Percentiles rank a stretch among this genome's conserved stretches.
phyloP scores from a whole-genome alignment of 371 early-diverging fungal genomes.

The Mucor velutinosus region DNA sequence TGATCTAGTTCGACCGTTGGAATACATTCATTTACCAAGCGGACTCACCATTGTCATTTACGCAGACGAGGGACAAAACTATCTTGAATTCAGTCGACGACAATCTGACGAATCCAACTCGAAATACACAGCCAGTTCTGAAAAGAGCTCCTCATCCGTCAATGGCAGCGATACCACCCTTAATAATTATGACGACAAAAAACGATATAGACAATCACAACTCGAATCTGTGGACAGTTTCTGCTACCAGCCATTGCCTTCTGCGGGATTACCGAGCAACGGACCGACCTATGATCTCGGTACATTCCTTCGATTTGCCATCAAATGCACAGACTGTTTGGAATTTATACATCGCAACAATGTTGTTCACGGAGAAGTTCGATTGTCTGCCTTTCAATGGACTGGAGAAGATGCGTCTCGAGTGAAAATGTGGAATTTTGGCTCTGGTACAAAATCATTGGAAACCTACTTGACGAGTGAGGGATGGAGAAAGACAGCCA shows the following conservation, averaged over 20 bases:
- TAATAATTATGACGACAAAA: conserved; percentile 1
- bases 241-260: conserved; percentile 5
- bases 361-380: conserved; percentile 47
- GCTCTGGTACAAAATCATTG: conserved; percentile 36
- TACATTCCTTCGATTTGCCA: conserved; percentile 48
- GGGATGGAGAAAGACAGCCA: conserved; percentile 46
- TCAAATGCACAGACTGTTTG: conserved; percentile 43
- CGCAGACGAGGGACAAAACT: conserved; percentile 39
- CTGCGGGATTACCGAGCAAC: conserved; percentile 9
- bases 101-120: conserved; percentile 12
- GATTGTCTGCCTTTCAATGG: conserved; percentile 45
- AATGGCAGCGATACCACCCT: conserved; percentile 9
- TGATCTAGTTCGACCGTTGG: conserved; percentile 38
- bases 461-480: conserved; percentile 45
- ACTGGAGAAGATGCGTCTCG: conserved; percentile 30
- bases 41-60: conserved; percentile 42
- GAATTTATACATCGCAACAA: conserved; percentile 49
- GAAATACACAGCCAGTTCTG: not conserved
- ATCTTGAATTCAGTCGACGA: conserved; percentile 12
- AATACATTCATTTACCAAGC: conserved; percentile 38
- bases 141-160: not conserved
- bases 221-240: not conserved
- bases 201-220: not conserved
- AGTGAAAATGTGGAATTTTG: conserved; percentile 48
- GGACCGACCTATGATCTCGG: conserved; percentile 38